phyloP scores from a whole-genome alignment of 371 early-diverging fungal species.

The Parasitella parasitica region DNA sequence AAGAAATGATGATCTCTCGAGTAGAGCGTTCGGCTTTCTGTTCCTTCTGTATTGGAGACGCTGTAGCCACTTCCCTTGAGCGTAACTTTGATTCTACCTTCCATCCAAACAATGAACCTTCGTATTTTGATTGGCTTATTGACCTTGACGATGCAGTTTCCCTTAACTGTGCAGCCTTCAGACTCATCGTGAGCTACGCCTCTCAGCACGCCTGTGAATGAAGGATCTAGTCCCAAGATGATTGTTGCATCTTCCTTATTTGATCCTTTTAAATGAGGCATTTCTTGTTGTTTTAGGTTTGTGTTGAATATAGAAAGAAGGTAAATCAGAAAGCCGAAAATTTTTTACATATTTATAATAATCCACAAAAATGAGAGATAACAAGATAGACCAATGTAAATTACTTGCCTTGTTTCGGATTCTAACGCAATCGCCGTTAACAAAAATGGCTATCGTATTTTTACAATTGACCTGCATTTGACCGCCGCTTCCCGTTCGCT shows the following conservation, averaged over 20 bases:
- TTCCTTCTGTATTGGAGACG: constrained; percentile 31
- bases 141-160: constrained; percentile 34
- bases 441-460: background rate
- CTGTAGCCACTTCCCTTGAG: constrained; percentile 26
- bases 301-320: background rate
- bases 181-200: constrained; percentile 47
- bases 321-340: background rate
- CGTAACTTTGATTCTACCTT: constrained; percentile 45
- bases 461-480: background rate
- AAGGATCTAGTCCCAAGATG: constrained; percentile 34
- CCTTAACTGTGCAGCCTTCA: constrained; percentile 46
- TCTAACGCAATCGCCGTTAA: constrained; percentile 25
- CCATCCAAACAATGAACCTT: constrained; percentile 41
- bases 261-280: constrained; percentile 23
- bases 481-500: background rate
- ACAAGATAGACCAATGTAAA: background rate
- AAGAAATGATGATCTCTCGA: constrained; percentile 32
- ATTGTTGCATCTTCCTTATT: constrained; percentile 44
- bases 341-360: background rate
- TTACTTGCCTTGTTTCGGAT: constrained; percentile 5
- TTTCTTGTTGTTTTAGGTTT: background rate
- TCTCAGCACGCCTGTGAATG: constrained; percentile 45
- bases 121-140: constrained; percentile 42
- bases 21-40: constrained; percentile 36
- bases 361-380: background rate